Evolutionary conservation across 169 alveolate species (phyloP), one percentile per base, ranked within the genome.

Genomic region (Plasmodium reichenowi): DNA sequence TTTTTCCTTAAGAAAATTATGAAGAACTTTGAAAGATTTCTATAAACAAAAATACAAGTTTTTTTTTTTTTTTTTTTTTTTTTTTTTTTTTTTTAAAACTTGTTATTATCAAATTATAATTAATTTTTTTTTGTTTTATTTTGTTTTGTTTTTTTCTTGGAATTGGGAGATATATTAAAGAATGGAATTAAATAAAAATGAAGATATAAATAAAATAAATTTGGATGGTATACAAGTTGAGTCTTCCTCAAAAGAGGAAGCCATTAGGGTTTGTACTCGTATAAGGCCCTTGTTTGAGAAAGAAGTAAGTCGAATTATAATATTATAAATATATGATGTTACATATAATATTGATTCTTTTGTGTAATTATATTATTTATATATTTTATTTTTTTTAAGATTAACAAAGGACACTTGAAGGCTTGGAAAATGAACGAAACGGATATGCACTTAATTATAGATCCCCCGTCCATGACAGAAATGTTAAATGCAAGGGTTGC

Each of bases 281-380:
- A 90, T 93, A 89, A 85, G 96, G 56, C 96, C 96, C 17, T 93
- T 93, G 47, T 93, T 93, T 67, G 93, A 93, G 4, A 93, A 93
- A 59, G 96, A 93, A 90, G 96, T 93, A 58, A 9, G 93, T 54
- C 26, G 47, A 38, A 38, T 45, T 72, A 52, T 32, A n/a, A 58
- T 66, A 48, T 60, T 38, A 38, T 38, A 38, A 38, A 38, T 38
- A 38, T 5, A 38, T 38, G 47, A 38, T 38, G 6, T 38, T 38
- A 38, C 9, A 0, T 38, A 38, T 38, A 38, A 38, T 38, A 38
- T 38, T 47, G 38, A 12, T 43, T 38, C 32, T 20, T 10, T 8
- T 45, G 20, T 8, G 24, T 3, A 9, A 20, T 29, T 15, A 22
- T 26, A 26, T 12, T 60, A 8, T 15, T 32, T 86, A 26, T 22